These are phyloP conservation scores for Ogataea pignaliae DNA, from an alignment of 805 yeast genomes.

Conservation along the genomic window DNA sequence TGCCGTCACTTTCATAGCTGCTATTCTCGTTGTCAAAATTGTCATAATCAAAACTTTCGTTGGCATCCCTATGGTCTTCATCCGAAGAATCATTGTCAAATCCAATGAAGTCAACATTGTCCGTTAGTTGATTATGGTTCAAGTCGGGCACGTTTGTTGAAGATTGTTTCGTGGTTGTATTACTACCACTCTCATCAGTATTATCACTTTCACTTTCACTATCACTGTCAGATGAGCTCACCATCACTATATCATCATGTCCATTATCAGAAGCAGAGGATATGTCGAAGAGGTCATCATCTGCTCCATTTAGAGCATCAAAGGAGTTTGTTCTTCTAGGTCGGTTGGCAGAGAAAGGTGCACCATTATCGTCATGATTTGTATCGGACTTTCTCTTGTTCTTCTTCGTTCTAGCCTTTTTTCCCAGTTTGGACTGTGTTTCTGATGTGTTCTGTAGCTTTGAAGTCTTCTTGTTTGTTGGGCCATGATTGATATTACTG, in stretches of 20 bases:
- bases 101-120: slow-evolving; percentile 50
- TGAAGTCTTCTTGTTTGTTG: neutral
- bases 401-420: slow-evolving; percentile 5
- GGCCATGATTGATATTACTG: too few species aligned
- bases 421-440: slow-evolving; percentile 2
- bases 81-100: slow-evolving; percentile 42
- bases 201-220: slow-evolving; percentile 1
- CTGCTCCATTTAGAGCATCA: slow-evolving; percentile 5
- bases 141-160: slow-evolving; percentile 4
- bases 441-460: neutral
- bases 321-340: slow-evolving; percentile 7
- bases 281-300: slow-evolving; percentile 5
- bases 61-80: slow-evolving; percentile 30
- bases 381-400: neutral
- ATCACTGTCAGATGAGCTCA: slow-evolving; percentile 4
- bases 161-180: slow-evolving; percentile 2
- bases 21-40: slow-evolving; percentile 23
- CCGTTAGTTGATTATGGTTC: slow-evolving; percentile 34
- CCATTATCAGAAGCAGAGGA: slow-evolving; percentile 10
- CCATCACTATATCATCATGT: slow-evolving; percentile 7
- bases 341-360: neutral
- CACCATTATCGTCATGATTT: neutral
- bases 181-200: slow-evolving; percentile 5
- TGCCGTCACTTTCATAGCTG: slow-evolving; percentile 25
- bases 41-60: slow-evolving; percentile 33